Base-by-base conservation (phyloP, 23 red algal species). In the Gracilaria gracilis region DNA sequence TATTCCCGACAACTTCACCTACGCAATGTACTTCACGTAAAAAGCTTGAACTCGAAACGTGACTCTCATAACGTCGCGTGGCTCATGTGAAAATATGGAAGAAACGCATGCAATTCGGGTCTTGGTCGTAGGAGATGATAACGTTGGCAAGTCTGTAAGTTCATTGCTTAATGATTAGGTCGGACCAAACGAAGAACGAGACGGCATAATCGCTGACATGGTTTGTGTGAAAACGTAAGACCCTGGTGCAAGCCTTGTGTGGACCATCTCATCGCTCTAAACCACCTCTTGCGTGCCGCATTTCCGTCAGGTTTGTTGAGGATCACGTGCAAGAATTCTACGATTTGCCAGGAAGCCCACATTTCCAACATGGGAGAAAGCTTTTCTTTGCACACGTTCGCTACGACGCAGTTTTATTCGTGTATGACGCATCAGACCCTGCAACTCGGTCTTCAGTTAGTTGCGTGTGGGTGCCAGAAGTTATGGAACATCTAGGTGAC, bases 121-220 rank as follows among this genome's bases (percentile, higher is more conserved):
- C 14, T 36, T 92, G 21, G 89, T 92, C 9, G 89, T 92, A 2
- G 89, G 89, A 57, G 79, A 92, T 78, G 80, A 83, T 76, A 84
- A 92, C 64, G 89, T 92, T 38, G 89, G 89, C 40, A 92, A 92
- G 82, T 83, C 89, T 46, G 87, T 90, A 90, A 67, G 87, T 54
- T 57, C 19, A 32, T 55, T 55, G 9, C 51, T 55, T 55, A 15
- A 37, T 37, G 29, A 69, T 32, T 9, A 69, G 3, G 6, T 15
- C 28, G 2, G 31, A 37, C 33, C 15, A 32, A 36, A 34, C 15
- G 11, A 69, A 69, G 64, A 32, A 32, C 25, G 5, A 65, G 32
- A 69, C 4, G 37, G 64, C 64, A 36, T 15, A 36, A 23, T 48
- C 28, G 44, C 82, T 85, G 34, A 65, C 82, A 67, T 50, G 46